phyloP scores from a whole-genome alignment of 2,329 filamentous ascomycete species.

The Orbilia brochopaga region DNA sequence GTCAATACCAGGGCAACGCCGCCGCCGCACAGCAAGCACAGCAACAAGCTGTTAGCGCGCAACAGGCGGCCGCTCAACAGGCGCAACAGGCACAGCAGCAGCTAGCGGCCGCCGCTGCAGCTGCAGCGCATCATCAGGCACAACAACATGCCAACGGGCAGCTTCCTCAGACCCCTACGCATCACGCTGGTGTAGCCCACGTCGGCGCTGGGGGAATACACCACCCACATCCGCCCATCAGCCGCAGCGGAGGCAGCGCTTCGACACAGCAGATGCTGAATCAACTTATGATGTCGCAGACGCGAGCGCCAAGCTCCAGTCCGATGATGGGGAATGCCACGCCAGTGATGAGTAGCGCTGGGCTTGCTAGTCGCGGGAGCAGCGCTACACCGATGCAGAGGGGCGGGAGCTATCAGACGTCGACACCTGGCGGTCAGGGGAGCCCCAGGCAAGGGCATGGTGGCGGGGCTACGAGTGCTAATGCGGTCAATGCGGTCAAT shows the following conservation, averaged over 20 bases:
- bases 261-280: conserved; percentile 46
- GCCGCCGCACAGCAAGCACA: conserved; percentile 16
- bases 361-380: conserved; percentile 26
- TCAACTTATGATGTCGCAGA: conserved; percentile 48
- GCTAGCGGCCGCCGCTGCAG: conserved; percentile 10
- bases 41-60: conserved; percentile 9
- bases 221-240: conserved; percentile 42
- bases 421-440: conserved; percentile 33
- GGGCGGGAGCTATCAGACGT: conserved; percentile 44
- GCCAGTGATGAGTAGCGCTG: conserved; percentile 32
- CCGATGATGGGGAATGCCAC: conserved; percentile 50
- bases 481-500: too few species aligned
- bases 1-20: conserved; percentile 23
- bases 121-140: conserved; percentile 27
- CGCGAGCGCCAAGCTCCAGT: conserved; percentile 41
- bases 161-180: conserved; percentile 21
- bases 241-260: conserved; percentile 26
- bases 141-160: conserved; percentile 31
- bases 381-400: conserved; percentile 50
- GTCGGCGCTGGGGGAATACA: conserved; percentile 47
- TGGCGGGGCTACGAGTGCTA: too few species aligned
- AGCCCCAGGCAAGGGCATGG: conserved; percentile 24
- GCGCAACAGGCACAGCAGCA: conserved; percentile 30
- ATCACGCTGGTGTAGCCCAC: conserved; percentile 29
- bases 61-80: conserved; percentile 11